Evolutionary conservation across 108 stramenopile genomes (phyloP), one percentile per base, ranked within the genome.

Genomic region (Nannochloropsis salina): DNA sequence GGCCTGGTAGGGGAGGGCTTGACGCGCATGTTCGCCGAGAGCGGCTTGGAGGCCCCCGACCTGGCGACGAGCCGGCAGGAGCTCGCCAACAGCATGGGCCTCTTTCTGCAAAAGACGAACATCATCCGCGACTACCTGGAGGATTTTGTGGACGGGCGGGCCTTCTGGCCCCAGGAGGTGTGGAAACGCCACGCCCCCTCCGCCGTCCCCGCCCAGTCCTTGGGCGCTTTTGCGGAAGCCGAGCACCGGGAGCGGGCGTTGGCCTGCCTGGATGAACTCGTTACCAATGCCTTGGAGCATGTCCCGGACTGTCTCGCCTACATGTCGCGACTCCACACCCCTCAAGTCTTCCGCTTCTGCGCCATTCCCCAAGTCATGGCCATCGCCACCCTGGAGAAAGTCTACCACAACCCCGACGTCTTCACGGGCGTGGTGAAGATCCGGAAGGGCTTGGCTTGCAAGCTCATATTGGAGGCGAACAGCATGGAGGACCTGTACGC

Each of bases 281-380:
- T 99, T 9, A 96, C 98, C 18, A 96, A 99, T 92, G 98, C 99
- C 9, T 86, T 99, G 79, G 94, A 96, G 86, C 91, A 96, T 45
- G 96, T 92, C 10, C 96, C 97, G 1, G 95, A 98, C 82, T 98
- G 98, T 85, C 91, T 99, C 41, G 89, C 89, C 6, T 99, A 99
- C 92, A 87, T 99, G 87, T 93, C 92, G 5, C 91, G 93, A 83
- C 88, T 99, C 8, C 84, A 92, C 44, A 94, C 95, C 85, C 84
- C 91, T 0, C 96, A 98, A 85, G 91, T 99, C 40, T 98, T 98
- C 87, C 93, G 95, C 8, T 99, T 99, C 88, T 99, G 99, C 88
- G 99, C 99, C 42, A 98, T 99, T 84, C 99, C 99, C 20, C 98
- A 99, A 87, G 97, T 98, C 15, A 99, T 99, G 99, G 99, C 99